A percentile compares a stretch with the other conserved stretches of the same genome.
These are phyloP conservation scores for Raffaelea albimanens DNA, from an alignment of 2,329 filamentous ascomycete species.

Conservation along the genomic window DNA sequence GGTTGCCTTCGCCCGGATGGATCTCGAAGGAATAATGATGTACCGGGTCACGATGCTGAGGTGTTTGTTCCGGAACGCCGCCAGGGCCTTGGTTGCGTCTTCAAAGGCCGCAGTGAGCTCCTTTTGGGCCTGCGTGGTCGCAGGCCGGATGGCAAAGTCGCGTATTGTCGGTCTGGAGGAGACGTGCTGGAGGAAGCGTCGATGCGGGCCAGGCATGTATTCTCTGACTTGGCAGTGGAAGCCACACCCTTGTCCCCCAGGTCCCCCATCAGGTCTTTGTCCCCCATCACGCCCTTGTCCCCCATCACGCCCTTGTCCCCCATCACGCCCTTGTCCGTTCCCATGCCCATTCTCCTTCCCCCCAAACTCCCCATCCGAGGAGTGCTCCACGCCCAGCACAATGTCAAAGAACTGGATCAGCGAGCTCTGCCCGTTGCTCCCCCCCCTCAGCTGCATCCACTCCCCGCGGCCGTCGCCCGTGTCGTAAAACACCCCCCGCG, in stretches of 20 bases:
- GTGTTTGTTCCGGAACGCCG: conserved; percentile 72
- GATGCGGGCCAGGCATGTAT: conserved; percentile 85
- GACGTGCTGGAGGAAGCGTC: conserved; percentile 66
- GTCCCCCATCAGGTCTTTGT: too few species aligned
- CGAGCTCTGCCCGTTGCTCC: conserved; percentile 88
- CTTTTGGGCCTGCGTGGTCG: conserved; percentile 16
- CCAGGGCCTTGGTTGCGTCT: conserved; percentile 64
- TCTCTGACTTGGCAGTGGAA: conserved; percentile 62
- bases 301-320: too few species aligned
- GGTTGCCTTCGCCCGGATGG: conserved; percentile 19
- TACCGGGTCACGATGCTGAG: conserved; percentile 85
- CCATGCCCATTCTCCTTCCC: conserved; percentile 13
- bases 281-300: too few species aligned
- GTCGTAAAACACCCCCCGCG: conserved; percentile 77
- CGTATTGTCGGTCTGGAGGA: conserved; percentile 60
- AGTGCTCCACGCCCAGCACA: conserved; percentile 73
- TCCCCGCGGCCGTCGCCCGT: conserved; percentile 54
- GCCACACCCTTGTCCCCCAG: conserved; percentile 4
- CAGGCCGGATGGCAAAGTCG: conserved; percentile 49
- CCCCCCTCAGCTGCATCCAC: conserved; percentile 75
- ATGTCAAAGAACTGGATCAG: conserved; percentile 91
- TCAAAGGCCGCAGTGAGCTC: conserved; percentile 45
- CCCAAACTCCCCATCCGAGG: conserved; percentile 24
- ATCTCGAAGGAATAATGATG: conserved; percentile 67
- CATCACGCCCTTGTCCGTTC: neutral